These are phyloP conservation scores for Paramecium sonneborni DNA, from an alignment of 73 alveolate species.

Conservation along the genomic window DNA sequence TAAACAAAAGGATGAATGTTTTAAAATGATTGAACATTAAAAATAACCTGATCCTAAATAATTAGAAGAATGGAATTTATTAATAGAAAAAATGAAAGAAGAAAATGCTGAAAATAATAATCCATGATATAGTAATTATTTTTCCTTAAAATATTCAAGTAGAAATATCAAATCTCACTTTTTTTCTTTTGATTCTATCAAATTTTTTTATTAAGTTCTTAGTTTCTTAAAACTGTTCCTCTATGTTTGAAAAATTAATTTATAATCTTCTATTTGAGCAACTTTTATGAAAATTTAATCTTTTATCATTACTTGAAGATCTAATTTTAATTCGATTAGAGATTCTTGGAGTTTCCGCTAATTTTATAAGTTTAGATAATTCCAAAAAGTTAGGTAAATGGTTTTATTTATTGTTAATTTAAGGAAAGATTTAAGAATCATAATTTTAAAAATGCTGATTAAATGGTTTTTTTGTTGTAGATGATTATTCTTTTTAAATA, in stretches of 20 bases:
- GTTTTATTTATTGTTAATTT: no score
- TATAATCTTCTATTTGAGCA: background rate
- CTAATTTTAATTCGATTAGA: background rate
- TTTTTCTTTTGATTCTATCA: background rate
- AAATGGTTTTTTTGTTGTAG: background rate
- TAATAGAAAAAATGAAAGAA: slow-evolving; percentile 44
- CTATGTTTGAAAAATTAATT: background rate
- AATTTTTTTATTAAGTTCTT: background rate
- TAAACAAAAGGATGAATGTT: background rate
- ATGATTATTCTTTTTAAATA: background rate
- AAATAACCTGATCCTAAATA: slow-evolving; percentile 4
- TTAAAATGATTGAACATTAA: slow-evolving; percentile 15
- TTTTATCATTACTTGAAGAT: background rate
- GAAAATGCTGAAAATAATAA: slow-evolving; percentile 9
- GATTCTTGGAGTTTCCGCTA: background rate
- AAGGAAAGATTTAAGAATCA: no score
- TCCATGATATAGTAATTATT: background rate
- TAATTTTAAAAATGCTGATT: background rate
- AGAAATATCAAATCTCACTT: background rate
- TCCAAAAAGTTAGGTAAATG: no score
- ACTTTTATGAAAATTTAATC: background rate
- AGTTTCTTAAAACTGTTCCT: background rate
- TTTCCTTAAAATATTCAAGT: background rate
- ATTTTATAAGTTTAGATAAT: background rate
- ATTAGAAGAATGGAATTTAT: slow-evolving; percentile 32